These are phyloP conservation scores for Tulasnella sp. DNA, from an alignment of 768 basidiomycete species.

Conservation along the genomic window DNA sequence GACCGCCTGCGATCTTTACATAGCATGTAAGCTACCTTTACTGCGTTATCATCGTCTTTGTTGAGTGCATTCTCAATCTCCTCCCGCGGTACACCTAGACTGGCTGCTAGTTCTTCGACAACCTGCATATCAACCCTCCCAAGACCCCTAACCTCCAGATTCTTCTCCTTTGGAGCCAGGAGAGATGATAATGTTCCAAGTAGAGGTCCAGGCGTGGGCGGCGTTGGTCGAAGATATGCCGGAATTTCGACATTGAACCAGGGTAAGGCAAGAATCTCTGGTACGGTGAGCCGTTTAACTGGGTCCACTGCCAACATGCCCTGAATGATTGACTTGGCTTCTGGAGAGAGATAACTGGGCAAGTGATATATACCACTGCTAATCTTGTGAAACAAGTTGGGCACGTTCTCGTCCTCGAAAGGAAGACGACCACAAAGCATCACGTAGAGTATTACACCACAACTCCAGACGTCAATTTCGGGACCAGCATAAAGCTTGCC, in stretches of 20 bases:
- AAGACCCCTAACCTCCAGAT: slow-evolving; percentile 75
- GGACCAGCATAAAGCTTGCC: slow-evolving; percentile 94
- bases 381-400: slow-evolving; percentile 86
- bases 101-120: slow-evolving; percentile 62
- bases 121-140: slow-evolving; percentile 87
- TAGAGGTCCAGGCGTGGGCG: slow-evolving; percentile 57
- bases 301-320: slow-evolving; percentile 92
- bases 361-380: slow-evolving; percentile 61
- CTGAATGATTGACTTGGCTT: slow-evolving; percentile 66
- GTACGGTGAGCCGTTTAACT: slow-evolving; percentile 84
- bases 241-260: slow-evolving; percentile 82
- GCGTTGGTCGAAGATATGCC: slow-evolving; percentile 65
- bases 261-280: slow-evolving; percentile 79
- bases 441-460: slow-evolving; percentile 97
- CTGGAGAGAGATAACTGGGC: slow-evolving; percentile 64
- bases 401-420: slow-evolving; percentile 96
- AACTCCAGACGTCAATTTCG: slow-evolving; percentile 98
- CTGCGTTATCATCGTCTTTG: slow-evolving; percentile 78
- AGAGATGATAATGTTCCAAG: slow-evolving; percentile 60
- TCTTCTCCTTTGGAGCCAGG: slow-evolving; percentile 44
- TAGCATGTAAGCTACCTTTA: slow-evolving; percentile 94
- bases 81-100: slow-evolving; percentile 65
- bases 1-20: slow-evolving; percentile 76
- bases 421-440: slow-evolving; percentile 92
- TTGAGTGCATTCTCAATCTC: slow-evolving; percentile 81